Base-by-base conservation (phyloP, 257 asterid species). In the Ilex asprella region DNA sequence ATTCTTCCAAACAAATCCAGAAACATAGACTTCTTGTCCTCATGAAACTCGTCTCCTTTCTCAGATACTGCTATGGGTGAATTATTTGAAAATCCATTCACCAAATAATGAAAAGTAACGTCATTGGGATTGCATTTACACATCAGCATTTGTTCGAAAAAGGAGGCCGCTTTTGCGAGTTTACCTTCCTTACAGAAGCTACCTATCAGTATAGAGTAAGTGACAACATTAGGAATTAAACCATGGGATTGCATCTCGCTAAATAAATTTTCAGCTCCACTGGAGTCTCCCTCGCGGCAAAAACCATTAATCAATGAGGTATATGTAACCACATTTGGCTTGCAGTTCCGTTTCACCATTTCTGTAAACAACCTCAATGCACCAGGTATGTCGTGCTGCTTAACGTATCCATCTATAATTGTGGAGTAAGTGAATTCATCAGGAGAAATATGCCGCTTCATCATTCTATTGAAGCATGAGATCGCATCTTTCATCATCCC, bases 341-440 rank as follows among this genome's bases (percentile, higher is more conserved):
- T 60, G 61, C 59, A 64, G 53, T 72, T 76, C 62, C 63, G 76
- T 76, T 80, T 89, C 15, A 83, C 52, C 75, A 82, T 75, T 62
- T 59, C 78, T 76, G 87, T 69, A 72, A 89, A 76, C 56, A 86
- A 67, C 30, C 70, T 60, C 57, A 92, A 73, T 41, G 96, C 97
- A 56, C 81, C 72, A 66, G 10, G 39, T 44, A 92, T 65, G 77
- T 85, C 78, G 35, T 75, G 78, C 82, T 86, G 93, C 85, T 89
- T 89, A 61, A 85, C 54, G 32, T 73, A 78, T 54, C 99, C 99
- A 82, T 92, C 94, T 31, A 92, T 86, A 54, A 85, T 66, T 0
- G 97, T 92, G 32, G 96, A 89, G 72, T 83, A 92, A 72, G 96
- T 89, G 64, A 70, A 85, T 59, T 78, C 86, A 72, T 92, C 95